A percentile compares a stretch with the other conserved stretches of the same genome.
Evolutionary conservation across 208 protist genomes (phyloP).

Genomic region (Crithidia bombi): DNA sequence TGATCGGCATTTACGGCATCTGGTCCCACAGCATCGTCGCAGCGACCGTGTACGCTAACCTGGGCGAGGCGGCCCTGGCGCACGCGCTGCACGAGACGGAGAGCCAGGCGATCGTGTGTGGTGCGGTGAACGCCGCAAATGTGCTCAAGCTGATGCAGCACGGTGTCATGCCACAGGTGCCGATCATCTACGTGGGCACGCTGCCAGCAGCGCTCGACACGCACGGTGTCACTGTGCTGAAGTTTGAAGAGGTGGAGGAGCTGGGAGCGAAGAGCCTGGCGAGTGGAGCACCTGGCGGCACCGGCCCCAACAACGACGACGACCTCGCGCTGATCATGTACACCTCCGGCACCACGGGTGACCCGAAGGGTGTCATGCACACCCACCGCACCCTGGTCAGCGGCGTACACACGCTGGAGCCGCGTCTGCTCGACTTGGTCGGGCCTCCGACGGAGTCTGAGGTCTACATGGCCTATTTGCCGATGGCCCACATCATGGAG

Average conservation of each 20-base stretch:
- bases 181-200: slow-evolving; percentile 62
- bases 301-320: slow-evolving; percentile 34
- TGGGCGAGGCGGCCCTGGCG: slow-evolving; percentile 72
- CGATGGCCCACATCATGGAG: slow-evolving; percentile 94
- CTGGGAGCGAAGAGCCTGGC: slow-evolving; percentile 29
- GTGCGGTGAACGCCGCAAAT: slow-evolving; percentile 46
- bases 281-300: slow-evolving; percentile 45
- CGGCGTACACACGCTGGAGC: slow-evolving; percentile 57
- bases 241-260: slow-evolving; percentile 64
- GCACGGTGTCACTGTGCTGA: slow-evolving; percentile 34
- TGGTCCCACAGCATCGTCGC: slow-evolving; percentile 67
- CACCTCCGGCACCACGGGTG: slow-evolving; percentile 90
- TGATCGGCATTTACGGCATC: slow-evolving; percentile 73
- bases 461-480: slow-evolving; percentile 89
- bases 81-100: slow-evolving; percentile 74
- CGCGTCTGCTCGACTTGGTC: slow-evolving; percentile 27
- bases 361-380: slow-evolving; percentile 92
- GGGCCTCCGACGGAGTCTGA: slow-evolving; percentile 32
- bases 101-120: slow-evolving; percentile 69
- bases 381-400: slow-evolving; percentile 69
- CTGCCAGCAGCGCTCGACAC: slow-evolving; percentile 35
- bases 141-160: slow-evolving; percentile 52
- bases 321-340: slow-evolving; percentile 58
- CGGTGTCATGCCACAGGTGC: slow-evolving; percentile 44
- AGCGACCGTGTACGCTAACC: slow-evolving; percentile 86